These are phyloP conservation scores for Inga leiocalycina DNA, from an alignment of 306 rosid genomes.

Conservation along the genomic window DNA sequence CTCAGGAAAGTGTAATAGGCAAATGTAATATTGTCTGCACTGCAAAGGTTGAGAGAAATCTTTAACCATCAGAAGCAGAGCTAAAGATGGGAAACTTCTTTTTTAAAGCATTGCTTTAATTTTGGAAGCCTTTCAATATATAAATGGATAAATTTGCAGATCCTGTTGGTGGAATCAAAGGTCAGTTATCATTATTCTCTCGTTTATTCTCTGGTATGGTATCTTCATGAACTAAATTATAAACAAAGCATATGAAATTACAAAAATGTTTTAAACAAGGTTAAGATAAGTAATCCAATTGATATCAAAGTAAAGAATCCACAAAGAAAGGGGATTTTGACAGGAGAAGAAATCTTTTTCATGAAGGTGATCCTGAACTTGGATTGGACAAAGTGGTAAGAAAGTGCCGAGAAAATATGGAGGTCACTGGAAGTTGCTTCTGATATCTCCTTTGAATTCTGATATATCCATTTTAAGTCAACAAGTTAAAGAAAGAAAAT, in stretches of 20 bases:
- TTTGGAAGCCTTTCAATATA: constrained; percentile 32
- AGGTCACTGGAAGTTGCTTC: constrained; percentile 33
- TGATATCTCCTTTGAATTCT: no score
- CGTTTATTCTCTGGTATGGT: background rate
- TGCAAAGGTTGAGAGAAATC: constrained; percentile 61
- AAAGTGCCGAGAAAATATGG: constrained; percentile 14
- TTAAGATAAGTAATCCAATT: no score
- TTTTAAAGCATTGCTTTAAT: constrained; percentile 52
- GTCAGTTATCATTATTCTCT: constrained; percentile 39
- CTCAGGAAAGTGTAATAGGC: constrained; percentile 58
- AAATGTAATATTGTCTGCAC: constrained; percentile 70
- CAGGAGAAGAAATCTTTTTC: background rate
- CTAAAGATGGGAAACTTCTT: constrained; percentile 45
- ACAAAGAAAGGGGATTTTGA: constrained; percentile 19
- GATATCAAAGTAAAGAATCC: constrained; percentile 3
- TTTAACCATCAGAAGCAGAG: constrained; percentile 49
- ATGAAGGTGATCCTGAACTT: background rate
- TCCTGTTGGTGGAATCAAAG: constrained; percentile 46
- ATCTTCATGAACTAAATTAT: constrained; percentile 20
- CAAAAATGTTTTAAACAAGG: no score
- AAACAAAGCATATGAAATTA: background rate
- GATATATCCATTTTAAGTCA: no score
- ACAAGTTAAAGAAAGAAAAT: no score
- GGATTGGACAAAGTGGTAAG: constrained; percentile 6
- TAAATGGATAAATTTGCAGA: constrained; percentile 42